Percentiles rank a stretch among this genome's conserved stretches.
These are phyloP conservation scores for Pulveroboletus sp. DNA, from an alignment of 768 basidiomycete species.

Conservation along the genomic window DNA sequence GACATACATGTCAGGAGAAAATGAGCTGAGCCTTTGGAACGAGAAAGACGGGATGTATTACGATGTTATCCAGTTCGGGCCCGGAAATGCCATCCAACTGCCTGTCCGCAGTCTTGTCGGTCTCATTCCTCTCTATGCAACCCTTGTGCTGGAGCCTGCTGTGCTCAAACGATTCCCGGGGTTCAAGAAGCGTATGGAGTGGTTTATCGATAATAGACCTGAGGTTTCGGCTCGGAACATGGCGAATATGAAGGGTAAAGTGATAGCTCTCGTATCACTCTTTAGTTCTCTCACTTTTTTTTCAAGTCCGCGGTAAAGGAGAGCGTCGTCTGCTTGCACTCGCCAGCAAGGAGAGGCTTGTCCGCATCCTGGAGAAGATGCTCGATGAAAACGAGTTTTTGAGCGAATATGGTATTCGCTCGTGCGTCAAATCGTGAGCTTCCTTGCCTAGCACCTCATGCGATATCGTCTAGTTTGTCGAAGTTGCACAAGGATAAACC, in stretches of 20 bases:
- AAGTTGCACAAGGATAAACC: constrained; percentile 88
- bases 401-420: constrained; percentile 92
- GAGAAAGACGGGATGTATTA: constrained; percentile 98
- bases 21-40: constrained; percentile 86
- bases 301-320: constrained; percentile 63
- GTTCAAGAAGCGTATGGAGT: constrained; percentile 98
- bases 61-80: constrained; percentile 89
- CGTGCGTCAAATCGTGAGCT: constrained; percentile 49
- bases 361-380: constrained; percentile 92
- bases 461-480: constrained; percentile 58
- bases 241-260: constrained; percentile 87
- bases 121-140: constrained; percentile 95
- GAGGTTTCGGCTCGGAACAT: constrained; percentile 88
- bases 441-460: constrained; percentile 2
- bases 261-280: background rate
- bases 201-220: constrained; percentile 94
- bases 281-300: background rate
- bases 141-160: constrained; percentile 86
- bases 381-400: constrained; percentile 96
- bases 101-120: constrained; percentile 94
- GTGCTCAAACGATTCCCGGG: constrained; percentile 90
- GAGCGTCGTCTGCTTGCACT: constrained; percentile 86
- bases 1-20: constrained; percentile 82
- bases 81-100: constrained; percentile 79
- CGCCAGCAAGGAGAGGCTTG: constrained; percentile 86